Base-by-base conservation (phyloP, 768 basidiomycete genomes). In the Boletus sensibilis region DNA sequence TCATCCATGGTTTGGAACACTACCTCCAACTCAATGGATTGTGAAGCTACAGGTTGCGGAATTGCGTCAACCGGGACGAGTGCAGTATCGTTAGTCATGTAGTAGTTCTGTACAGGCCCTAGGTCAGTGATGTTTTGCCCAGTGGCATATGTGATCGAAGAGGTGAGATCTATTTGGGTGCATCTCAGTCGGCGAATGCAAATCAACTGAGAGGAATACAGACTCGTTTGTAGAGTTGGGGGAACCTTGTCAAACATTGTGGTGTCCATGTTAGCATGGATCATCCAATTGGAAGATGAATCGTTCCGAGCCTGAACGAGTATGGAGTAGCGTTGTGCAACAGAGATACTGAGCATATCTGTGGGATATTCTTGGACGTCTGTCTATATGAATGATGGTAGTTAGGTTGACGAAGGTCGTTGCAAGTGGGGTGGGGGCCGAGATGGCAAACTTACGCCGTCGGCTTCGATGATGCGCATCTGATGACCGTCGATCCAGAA, bases 311-410 rank as follows among this genome's bases (percentile, higher is more conserved):
- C 95, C 12, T 87, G 88, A 50, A 99, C 92, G 33, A 98, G 84
- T 39, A 99, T 78, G 0, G 94, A 95, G 72, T 96, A 97, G 20
- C 96, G 85, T 71, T 98, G 96, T 0, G 94, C 94, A 31, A 89
- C 93, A 14, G 92, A 79, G 54, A 98, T 55, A 41, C 83, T 80
- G 48, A 98, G 64, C 37, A 88, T 70, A 67, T 92, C 88, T 59
- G 86, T 86, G 0, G 86, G 80, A 39, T 75, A 88, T 58, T 87
- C 85, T 66, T 90, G 80, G 2, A 86, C 79, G 74, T 98, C 96
- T 1, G 83, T 89, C 85, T 90, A 57, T 9, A 57, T 18, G n/a
- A 13, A 37, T 20, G 18, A 18, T 23, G 31, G 0, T 27, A 40
- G 52, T 52, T 50, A 40, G 56, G 3, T 42, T 29, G 7, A 25